These are phyloP conservation scores for Athelia sp. DNA, from an alignment of 1,284 basidiomycete genomes.

Conservation along the genomic window DNA sequence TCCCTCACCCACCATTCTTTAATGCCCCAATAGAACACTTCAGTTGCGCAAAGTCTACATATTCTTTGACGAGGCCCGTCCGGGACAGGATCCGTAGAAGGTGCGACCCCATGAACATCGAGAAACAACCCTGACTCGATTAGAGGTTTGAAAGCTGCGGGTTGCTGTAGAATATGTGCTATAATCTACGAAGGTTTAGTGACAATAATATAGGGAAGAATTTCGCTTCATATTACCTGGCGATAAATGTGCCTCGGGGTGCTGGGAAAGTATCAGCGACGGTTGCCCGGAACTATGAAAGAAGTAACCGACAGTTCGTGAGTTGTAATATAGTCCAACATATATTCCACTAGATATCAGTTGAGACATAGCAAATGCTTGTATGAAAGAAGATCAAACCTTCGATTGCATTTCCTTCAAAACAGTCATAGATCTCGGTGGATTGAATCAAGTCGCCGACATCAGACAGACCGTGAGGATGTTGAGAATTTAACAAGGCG, in stretches of 20 bases:
- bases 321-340: constrained; percentile 68
- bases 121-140: constrained; percentile 64
- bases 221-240: constrained; percentile 52
- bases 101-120: constrained; percentile 54
- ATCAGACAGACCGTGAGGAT: constrained; percentile 63
- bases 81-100: constrained; percentile 49
- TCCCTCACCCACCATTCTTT: constrained; percentile 78
- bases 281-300: background rate
- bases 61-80: constrained; percentile 50
- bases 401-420: constrained; percentile 68
- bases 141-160: constrained; percentile 56
- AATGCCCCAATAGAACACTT: constrained; percentile 68
- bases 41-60: constrained; percentile 67
- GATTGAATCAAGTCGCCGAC: constrained; percentile 68
- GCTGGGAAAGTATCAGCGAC: background rate
- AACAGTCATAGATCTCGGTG: constrained; percentile 54
- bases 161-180: constrained; percentile 50
- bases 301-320: constrained; percentile 33
- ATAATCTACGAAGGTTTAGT: constrained; percentile 44
- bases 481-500: constrained; percentile 48
- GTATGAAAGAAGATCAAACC: background rate
- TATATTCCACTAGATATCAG: constrained; percentile 50
- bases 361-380: background rate
- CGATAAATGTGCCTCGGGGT: constrained; percentile 67
- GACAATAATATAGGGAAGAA: constrained; percentile 3